Evolutionary conservation across 2,329 filamentous ascomycete species (phyloP), one percentile per base, ranked within the genome.

Genomic region (Spiromastix sp.): DNA sequence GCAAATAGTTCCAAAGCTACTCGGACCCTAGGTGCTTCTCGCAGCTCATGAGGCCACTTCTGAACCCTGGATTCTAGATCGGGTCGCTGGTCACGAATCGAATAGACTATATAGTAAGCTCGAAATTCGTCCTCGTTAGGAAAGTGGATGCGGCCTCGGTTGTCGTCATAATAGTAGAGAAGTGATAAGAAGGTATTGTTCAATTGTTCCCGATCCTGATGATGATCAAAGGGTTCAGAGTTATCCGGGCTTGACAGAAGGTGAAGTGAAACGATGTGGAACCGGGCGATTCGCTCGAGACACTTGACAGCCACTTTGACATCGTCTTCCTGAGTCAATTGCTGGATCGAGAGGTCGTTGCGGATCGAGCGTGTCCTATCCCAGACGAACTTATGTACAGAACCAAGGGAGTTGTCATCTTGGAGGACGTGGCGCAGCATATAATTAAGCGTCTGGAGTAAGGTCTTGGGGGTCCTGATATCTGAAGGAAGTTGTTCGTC

Each of bases 271-370:
- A 77, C 46, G 15, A 80, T 73, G 45, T 78, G 74, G 44, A 78
- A 78, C 4, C 76, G 70, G 18, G 72, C 74, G 44, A 78, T 79
- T 26, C 71, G 64, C 50, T 80, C 76, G 32, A 73, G 68, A 45
- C 74, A 78, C 15, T 71, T 69, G 5, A 79, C 70, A 4, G 73
- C 71, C 13, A 71, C 64, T 30, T 60, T 55, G 22, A 79, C 64
- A 48, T 78, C 70, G n/a, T 64, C 59, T n/a, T 60, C 52, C 41
- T 68, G 70, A 5, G 67, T 70, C 38, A 77, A 57, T 47, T 74
- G 70, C 50, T 78, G 74, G 13, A 78, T 76, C 2, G 72, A 73
- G 33, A 79, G 73, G 49, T 80, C 76, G 47, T 79, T 79, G 26
- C 76, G 68, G 39, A 80, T 70, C 4, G 72, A 74, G 30, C 76